phyloP scores from a whole-genome alignment of 306 rosid species.

The Hippophae rhamnoides region DNA sequence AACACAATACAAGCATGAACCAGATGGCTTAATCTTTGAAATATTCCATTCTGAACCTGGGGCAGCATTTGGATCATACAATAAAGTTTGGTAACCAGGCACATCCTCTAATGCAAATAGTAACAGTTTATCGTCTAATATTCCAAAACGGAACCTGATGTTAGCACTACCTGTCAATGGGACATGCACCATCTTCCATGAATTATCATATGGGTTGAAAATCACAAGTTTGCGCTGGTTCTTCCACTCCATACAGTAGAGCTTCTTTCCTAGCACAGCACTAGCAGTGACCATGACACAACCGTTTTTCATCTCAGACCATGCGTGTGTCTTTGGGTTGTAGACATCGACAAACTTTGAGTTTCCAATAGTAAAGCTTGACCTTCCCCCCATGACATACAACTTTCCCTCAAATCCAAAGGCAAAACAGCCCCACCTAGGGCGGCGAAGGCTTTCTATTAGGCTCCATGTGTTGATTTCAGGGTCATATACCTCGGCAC shows the following conservation, averaged over 20 bases:
- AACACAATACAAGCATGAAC: constrained; percentile 75
- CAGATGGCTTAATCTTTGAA: constrained; percentile 59
- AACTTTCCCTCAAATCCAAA: constrained; percentile 84
- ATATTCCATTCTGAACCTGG: constrained; percentile 81
- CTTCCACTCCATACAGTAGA: constrained; percentile 97
- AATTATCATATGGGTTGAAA: constrained; percentile 56
- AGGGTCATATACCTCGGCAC: constrained; percentile 73
- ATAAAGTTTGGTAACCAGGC: constrained; percentile 50
- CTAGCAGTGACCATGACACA: constrained; percentile 97
- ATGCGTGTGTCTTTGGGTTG: constrained; percentile 45
- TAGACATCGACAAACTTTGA: constrained; percentile 83
- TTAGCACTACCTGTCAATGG: constrained; percentile 79
- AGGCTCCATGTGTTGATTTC: constrained; percentile 59
- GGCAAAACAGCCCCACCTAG: constrained; percentile 89
- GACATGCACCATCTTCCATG: constrained; percentile 69
- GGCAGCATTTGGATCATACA: constrained; percentile 79
- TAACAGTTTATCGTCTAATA: constrained; percentile 55
- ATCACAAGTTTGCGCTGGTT: constrained; percentile 76
- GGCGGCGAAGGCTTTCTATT: constrained; percentile 81
- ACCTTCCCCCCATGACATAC: constrained; percentile 97
- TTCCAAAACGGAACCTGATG: constrained; percentile 66
- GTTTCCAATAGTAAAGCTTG: constrained; percentile 84
- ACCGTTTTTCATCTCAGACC: constrained; percentile 93
- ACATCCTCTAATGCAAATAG: constrained; percentile 52
- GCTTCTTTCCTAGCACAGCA: constrained; percentile 65